A percentile compares a stretch with the other conserved stretches of the same genome.
phyloP scores from a whole-genome alignment of 805 yeast genomes.

The Suhomyces sp. region DNA sequence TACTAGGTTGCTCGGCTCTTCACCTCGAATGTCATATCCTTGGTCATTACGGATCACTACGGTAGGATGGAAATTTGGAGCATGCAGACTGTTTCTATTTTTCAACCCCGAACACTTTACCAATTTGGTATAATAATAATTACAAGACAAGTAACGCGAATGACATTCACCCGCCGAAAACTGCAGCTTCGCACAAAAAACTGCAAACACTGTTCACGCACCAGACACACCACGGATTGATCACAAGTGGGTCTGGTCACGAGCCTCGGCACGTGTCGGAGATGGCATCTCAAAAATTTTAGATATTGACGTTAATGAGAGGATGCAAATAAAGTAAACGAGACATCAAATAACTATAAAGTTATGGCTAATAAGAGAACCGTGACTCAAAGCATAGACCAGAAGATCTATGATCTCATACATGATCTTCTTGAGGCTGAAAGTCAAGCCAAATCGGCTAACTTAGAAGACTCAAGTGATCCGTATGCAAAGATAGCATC shows the following conservation, averaged over 20 bases:
- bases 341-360: background rate
- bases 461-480: conserved; percentile 36
- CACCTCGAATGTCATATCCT: background rate
- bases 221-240: background rate
- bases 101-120: background rate
- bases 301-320: background rate
- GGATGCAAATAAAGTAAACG: background rate
- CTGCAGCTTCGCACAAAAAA: background rate
- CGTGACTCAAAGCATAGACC: conserved; percentile 39
- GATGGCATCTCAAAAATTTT: background rate
- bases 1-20: background rate
- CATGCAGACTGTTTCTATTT: background rate
- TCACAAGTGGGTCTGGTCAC: background rate
- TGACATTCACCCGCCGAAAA: background rate
- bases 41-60: background rate
- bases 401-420: conserved; percentile 53
- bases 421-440: conserved; percentile 57
- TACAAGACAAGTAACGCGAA: background rate
- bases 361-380: conserved; percentile 9
- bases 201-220: background rate
- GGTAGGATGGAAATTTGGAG: background rate
- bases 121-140: background rate
- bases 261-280: background rate
- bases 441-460: conserved; percentile 55
- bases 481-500: conserved; percentile 48